Conservation (phyloP, 2,329 filamentous ascomycete genomes). For the Colletotrichum sp. region DNA sequence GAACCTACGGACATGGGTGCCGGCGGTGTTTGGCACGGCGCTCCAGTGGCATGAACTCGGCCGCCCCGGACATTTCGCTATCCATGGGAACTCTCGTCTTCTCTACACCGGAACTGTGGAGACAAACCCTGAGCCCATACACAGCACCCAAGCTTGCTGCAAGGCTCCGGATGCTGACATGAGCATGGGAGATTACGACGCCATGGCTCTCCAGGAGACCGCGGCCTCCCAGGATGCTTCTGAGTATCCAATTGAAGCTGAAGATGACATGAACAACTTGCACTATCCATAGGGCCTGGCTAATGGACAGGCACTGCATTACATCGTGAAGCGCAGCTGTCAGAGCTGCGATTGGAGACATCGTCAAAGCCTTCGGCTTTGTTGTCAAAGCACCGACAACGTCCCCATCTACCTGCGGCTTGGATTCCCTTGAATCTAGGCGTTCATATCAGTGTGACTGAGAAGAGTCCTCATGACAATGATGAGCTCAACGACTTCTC, state of each 20-base stretch:
- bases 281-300: not conserved
- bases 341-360: not conserved
- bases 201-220: not conserved
- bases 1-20: not conserved
- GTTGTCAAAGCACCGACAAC: not conserved
- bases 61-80: accelerated
- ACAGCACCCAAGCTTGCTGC: too few species aligned
- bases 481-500: not conserved
- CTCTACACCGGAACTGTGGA: not conserved
- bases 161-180: not conserved
- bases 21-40: accelerated
- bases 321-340: not conserved
- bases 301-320: not conserved
- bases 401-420: not conserved
- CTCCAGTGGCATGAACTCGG: not conserved
- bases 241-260: not conserved
- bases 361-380: not conserved
- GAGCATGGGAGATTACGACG: not conserved
- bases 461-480: not conserved
- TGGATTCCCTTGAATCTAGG: not conserved
- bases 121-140: not conserved
- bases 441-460: not conserved
- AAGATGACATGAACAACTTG: not conserved
- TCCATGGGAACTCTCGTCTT: not conserved
- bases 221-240: not conserved